Base-by-base conservation (phyloP, 352 stramenopile genomes). In the Phytopythium helicoides region DNA sequence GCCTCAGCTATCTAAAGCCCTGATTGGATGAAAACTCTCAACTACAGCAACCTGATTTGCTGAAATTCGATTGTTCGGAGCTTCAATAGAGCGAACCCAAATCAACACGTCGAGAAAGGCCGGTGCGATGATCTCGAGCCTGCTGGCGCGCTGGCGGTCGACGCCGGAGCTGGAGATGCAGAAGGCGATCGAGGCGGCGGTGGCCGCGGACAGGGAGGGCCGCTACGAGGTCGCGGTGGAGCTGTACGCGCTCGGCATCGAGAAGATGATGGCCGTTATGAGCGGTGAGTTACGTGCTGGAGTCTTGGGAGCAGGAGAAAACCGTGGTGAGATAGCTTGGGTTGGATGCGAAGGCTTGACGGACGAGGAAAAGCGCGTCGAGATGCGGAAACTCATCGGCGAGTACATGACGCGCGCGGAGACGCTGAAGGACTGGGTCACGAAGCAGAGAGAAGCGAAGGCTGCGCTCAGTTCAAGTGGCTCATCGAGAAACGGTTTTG, bases 361-460 rank as follows among this genome's bases (percentile, higher is more conserved):
- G 6, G 48, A 71, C 6, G 76, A 86, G 3, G 52, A 66, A 5
- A 59, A 61, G 10, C 59, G 70, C 18, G 59, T 67, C 22, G 44
- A 71, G 1, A 52, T 77, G 53, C 51, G 72, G 4, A 48, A 58
- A 15, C 81, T 87, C 52, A 92, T 92, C 26, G 68, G 89, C 28
- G 80, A 87, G 55, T 92, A 89, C 54, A 92, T 94, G 76, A 62
- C 81, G 34, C 67, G 84, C 11, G 84, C 84, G 1, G 84, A 94
- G 69, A 55, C 76, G 21, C 42, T 94, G 5, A 92, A 92, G 39
- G 64, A 71, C 0, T 68, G 61, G 64, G 64, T 25, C 16, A 51
- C 58, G 0, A n/a, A 47, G 18, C 50, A 56, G 19, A 11, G 50
- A 37, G 40, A 25, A 6, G 19, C 18, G 4, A 16, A 35, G 11